Evolutionary conservation across 2,329 filamentous ascomycete genomes (phyloP).

Genomic region (Fusarium praegraminearum): DNA sequence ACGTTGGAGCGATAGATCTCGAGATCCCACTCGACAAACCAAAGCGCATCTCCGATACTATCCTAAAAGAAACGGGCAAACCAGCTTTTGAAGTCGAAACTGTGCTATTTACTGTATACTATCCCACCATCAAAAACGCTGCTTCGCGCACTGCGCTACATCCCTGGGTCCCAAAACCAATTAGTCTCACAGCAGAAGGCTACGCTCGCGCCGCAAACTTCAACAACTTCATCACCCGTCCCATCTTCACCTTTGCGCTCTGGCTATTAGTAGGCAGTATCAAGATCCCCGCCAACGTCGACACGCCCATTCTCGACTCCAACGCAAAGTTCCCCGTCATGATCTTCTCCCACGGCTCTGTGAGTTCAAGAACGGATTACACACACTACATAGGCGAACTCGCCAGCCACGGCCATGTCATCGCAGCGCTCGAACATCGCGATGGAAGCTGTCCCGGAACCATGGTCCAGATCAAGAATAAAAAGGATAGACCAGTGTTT

Average conservation of each 20-base stretch:
- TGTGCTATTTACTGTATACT: slow-evolving; percentile 64
- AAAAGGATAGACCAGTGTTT: slow-evolving; percentile 49
- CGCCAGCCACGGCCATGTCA: slow-evolving; percentile 61
- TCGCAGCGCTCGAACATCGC: slow-evolving; percentile 65
- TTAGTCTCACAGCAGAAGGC: slow-evolving; percentile 59
- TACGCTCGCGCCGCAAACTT: slow-evolving; percentile 60
- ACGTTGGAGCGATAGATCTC: slow-evolving; percentile 61
- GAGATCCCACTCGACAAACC: slow-evolving; percentile 57
- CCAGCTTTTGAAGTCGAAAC: slow-evolving; percentile 61
- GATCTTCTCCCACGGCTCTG: slow-evolving; percentile 66
- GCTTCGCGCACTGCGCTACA: slow-evolving; percentile 51
- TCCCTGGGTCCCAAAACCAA: slow-evolving; percentile 59
- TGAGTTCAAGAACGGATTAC: slow-evolving; percentile 64
- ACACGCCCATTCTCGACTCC: slow-evolving; percentile 55
- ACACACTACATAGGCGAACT: slow-evolving; percentile 64
- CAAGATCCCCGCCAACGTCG: slow-evolving; percentile 61
- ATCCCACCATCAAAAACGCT: slow-evolving; percentile 54
- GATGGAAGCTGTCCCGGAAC: slow-evolving; percentile 64
- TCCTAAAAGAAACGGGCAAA: slow-evolving; percentile 51
- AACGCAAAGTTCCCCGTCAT: slow-evolving; percentile 57
- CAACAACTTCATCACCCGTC: slow-evolving; percentile 58
- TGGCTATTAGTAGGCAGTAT: slow-evolving; percentile 58
- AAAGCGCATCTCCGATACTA: slow-evolving; percentile 48
- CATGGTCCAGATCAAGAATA: slow-evolving; percentile 51
- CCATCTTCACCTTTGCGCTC: slow-evolving; percentile 58